Conservation (phyloP, 192 early-diverging fungal genomes). For the Pilobolus umbonatus region DNA sequence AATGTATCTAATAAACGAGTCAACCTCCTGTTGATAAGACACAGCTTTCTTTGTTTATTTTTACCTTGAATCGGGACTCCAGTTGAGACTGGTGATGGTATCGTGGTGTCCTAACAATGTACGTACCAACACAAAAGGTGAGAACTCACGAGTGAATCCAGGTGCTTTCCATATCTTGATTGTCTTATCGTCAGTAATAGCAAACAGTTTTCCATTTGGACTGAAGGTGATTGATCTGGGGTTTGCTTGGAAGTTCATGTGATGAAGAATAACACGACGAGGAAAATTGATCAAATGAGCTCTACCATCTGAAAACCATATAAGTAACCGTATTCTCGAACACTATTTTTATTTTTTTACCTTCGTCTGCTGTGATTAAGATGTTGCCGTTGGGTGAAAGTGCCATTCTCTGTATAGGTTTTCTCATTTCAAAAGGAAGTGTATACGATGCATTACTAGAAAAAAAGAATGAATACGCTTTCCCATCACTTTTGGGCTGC, state of each 20-base stretch:
- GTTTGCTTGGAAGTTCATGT: conserved; percentile 81
- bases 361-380: conserved; percentile 90
- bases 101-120: conserved; percentile 81
- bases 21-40: not conserved
- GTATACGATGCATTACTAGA: conserved; percentile 85
- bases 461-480: not conserved
- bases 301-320: conserved; percentile 62
- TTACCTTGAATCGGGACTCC: conserved; percentile 83
- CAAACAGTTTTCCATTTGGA: conserved; percentile 86
- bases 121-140: conserved; percentile 83
- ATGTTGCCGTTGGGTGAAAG: conserved; percentile 85
- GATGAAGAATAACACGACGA: conserved; percentile 79
- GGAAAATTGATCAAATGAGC: conserved; percentile 83
- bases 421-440: conserved; percentile 90
- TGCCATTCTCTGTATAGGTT: conserved; percentile 85
- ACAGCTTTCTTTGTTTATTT: not conserved
- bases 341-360: conserved; percentile 30
- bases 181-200: conserved; percentile 78
- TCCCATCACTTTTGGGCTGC: not conserved
- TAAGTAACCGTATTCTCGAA: not conserved
- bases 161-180: conserved; percentile 93
- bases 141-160: conserved; percentile 85
- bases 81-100: conserved; percentile 76
- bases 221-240: conserved; percentile 87
- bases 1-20: conserved; percentile 35